Base-by-base conservation (phyloP, 2,329 filamentous ascomycete genomes). In the Aspergillus alliaceus region DNA sequence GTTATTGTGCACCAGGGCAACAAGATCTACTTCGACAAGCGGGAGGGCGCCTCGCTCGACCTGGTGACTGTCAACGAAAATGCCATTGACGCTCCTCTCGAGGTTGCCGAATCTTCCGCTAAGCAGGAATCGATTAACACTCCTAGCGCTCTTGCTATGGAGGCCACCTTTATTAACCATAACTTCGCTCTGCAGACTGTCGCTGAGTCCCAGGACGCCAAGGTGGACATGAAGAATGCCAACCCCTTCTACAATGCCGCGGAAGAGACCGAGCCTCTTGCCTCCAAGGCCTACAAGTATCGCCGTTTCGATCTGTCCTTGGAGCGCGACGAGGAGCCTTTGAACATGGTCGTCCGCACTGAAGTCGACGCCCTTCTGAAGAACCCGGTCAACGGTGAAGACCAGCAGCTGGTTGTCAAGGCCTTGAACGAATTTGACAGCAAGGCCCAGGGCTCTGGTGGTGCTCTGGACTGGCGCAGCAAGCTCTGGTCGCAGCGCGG, bases 21-120 rank as follows among this genome's bases (percentile, higher is more conserved):
- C 86, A 97, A 97, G 86, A 87, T 99, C 77, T 99, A 92, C 86
- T 87, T 99, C 65, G 95, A 99, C 84, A 99, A 99, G 87, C 91
- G 95, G 65, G 93, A 97, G 60, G 93, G 93, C 70, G 92, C 93
- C 58, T 90, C 90, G 57, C 86, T 99, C 51, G 95, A 99, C 79
- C 91, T 98, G 86, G 93, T 98, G 60, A 97, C 93, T 1, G 95
- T 99, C 77, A 99, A 99, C 79, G 95, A 99, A 82, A 99, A 99
- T 78, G 95, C 95, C 9, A 90, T 90, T 60, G 95, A 99, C 76
- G 91, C 93, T 25, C 95, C 95, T 35, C 84, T 98, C 53, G 95
- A 99, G 75, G 86, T 90, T 27, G 88, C 91, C 56, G 93, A 98
- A 71, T 66, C 74, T 51, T 71, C 75, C 18, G 72, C 69, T 62